A percentile compares a stretch with the other conserved stretches of the same genome.
phyloP scores from a whole-genome alignment of 768 basidiomycete genomes.

The Phanerochaete carnosa region DNA sequence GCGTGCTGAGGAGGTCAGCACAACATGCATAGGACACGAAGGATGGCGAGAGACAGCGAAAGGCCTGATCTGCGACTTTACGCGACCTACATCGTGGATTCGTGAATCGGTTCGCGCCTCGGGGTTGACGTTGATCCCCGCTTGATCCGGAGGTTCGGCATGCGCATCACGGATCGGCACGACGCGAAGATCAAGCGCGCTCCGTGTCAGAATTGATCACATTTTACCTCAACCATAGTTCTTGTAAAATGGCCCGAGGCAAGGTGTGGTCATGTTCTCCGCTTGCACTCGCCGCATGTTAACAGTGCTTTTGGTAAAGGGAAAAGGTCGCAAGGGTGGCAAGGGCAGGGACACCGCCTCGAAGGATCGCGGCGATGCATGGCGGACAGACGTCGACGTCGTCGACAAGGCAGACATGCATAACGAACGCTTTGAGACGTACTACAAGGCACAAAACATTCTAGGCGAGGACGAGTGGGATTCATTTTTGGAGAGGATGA shows the following conservation, averaged over 20 bases:
- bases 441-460: conserved; percentile 76
- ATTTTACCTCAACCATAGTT: not conserved
- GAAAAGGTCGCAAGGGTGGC: conserved; percentile 5
- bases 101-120: not conserved
- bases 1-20: not conserved
- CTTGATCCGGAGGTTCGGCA: not conserved
- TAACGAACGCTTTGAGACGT: conserved; percentile 63
- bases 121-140: not conserved
- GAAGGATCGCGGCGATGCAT: conserved; percentile 24
- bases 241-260: conserved; percentile 10
- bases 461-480: conserved; percentile 81
- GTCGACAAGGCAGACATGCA: conserved; percentile 63
- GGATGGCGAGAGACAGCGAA: not conserved
- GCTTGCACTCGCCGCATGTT: not conserved
- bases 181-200: conserved; percentile 4
- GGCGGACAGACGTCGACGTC: conserved; percentile 43
- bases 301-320: not conserved
- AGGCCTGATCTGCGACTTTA: not conserved
- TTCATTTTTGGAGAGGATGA: conserved; percentile 58
- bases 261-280: conserved; percentile 11
- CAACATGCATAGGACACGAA: not conserved
- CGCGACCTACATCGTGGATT: not conserved
- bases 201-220: not conserved
- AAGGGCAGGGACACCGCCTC: conserved; percentile 3
- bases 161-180: not conserved